Evolutionary conservation across 2,329 filamentous ascomycete species (phyloP).

Genomic region (Stemphylium lycopersici): DNA sequence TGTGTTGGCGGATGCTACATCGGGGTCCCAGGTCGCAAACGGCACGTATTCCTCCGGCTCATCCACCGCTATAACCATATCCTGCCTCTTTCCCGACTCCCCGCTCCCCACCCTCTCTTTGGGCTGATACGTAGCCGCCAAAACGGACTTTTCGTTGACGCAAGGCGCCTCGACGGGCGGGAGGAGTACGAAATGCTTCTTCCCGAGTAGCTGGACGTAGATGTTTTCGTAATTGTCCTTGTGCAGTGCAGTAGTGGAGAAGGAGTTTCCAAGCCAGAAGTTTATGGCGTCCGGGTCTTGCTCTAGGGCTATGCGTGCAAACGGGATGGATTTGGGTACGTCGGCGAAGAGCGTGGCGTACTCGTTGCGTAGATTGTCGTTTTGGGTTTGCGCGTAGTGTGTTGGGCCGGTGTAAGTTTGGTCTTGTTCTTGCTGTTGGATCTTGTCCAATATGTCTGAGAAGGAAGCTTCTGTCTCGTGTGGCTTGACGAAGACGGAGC

Average conservation of each 20-base stretch:
- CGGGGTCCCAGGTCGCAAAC: conserved; percentile 78
- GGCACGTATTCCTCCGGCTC: conserved; percentile 60
- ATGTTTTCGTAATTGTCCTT: conserved; percentile 87
- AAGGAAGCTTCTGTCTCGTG: conserved; percentile 71
- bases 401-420: conserved; percentile 13
- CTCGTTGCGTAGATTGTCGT: conserved; percentile 79
- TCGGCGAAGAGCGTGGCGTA: conserved; percentile 68
- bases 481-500: conserved; percentile 69
- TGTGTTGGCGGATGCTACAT: conserved; percentile 52
- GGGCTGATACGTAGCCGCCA: conserved; percentile 63
- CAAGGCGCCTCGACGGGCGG: conserved; percentile 74
- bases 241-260: conserved; percentile 73
- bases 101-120: conserved; percentile 15
- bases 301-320: conserved; percentile 73
- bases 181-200: conserved; percentile 76
- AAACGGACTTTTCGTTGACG: conserved; percentile 67
- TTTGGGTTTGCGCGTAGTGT: conserved; percentile 78
- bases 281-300: conserved; percentile 76
- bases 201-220: conserved; percentile 75
- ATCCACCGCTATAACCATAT: conserved; percentile 43
- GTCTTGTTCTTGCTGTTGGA: conserved; percentile 62
- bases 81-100: background rate
- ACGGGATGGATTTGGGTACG: conserved; percentile 69
- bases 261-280: conserved; percentile 77
- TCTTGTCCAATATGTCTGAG: conserved; percentile 64